phyloP scores from a whole-genome alignment of 768 basidiomycete species.

The Hemileccinum impolitum region DNA sequence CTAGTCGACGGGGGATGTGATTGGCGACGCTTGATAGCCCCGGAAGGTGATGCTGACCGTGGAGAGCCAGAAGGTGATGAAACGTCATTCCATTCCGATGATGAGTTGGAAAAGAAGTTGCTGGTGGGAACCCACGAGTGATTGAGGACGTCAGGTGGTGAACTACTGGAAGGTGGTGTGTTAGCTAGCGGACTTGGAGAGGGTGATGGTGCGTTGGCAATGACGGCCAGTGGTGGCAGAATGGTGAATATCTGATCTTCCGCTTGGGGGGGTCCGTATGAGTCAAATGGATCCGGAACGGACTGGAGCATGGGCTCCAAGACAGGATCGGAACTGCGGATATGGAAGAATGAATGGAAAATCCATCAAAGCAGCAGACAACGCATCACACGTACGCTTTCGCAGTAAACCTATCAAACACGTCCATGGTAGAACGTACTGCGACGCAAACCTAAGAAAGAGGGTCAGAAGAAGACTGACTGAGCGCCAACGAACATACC shows the following conservation, averaged over 20 bases:
- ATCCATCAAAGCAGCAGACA: conserved; percentile 1
- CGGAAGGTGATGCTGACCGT: conserved; percentile 51
- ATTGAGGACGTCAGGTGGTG: conserved; percentile 31
- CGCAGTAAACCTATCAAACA: conserved; percentile 83
- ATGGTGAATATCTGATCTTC: conserved; percentile 94
- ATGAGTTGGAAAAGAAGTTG: conserved; percentile 46
- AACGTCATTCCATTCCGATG: conserved; percentile 54
- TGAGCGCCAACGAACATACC: conserved; percentile 36
- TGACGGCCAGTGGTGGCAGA: conserved; percentile 76
- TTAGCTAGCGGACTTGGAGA: conserved; percentile 57
- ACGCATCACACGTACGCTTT: conserved; percentile 63
- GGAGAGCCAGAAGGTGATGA: conserved; percentile 42
- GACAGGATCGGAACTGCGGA: conserved; percentile 72
- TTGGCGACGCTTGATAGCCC: conserved; percentile 43
- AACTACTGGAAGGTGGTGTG: conserved; percentile 38
- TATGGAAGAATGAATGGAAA: conserved; percentile 12
- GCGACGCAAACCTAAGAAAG: conserved; percentile 64
- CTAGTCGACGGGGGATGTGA: conserved; percentile 43
- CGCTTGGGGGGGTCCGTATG: conserved; percentile 82
- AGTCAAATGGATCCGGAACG: conserved; percentile 90
- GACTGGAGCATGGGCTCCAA: conserved; percentile 89
- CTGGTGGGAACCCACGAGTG: conserved; percentile 52
- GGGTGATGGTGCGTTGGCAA: conserved; percentile 62
- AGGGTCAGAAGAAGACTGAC: conserved; percentile 12
- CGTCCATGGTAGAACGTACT: conserved; percentile 87